Base-by-base conservation (phyloP, 257 asterid species). In the Thymus mandschuricus region DNA sequence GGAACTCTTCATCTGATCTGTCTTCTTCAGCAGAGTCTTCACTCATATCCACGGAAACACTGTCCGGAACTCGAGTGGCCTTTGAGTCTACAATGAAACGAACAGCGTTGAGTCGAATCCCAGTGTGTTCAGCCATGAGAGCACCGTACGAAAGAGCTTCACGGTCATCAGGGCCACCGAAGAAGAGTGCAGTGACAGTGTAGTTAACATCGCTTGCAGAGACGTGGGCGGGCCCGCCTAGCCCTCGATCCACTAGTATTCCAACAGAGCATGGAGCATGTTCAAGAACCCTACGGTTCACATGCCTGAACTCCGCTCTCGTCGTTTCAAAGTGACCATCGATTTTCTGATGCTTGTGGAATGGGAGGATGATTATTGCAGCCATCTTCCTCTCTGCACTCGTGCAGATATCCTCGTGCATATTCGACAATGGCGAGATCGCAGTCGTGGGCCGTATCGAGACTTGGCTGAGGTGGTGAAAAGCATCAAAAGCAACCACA, bases 51-150 rank as follows among this genome's bases (percentile, higher is more conserved):
- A 86, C 0, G 5, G 46, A 31, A 12, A 86, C 72, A 33, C 73
- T 60, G 1, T 75, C 77, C 6, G 86, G 87, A 0, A 70, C 74
- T 10, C 85, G 85, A 0, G 66, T 68, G 0, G 60, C 65, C 43
- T 55, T 76, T 0, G 82, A 72, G 68, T 76, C 83, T 12, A 72
- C 74, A 0, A 74, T 15, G 66, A 88, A 81, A 6, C 84, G 85
- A 6, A 81, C 81, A 7, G 73, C 87, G 2, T 74, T 72, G 73
- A 88, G 35, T 31, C 73, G 66, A 33, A 88, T 79, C 3, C 96
- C 96, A 0, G 85, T 81, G 79, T 89, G 96, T 75, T 89, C 93
- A 0, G 92, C 96, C 93, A 89, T 85, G 52, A 89, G 88, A 1
- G 82, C 70, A 1, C 91, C 88, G 21, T 86, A 87, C 0, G 89